phyloP scores from a whole-genome alignment of 768 basidiomycete genomes.

The Psilocybe cyanescens region DNA sequence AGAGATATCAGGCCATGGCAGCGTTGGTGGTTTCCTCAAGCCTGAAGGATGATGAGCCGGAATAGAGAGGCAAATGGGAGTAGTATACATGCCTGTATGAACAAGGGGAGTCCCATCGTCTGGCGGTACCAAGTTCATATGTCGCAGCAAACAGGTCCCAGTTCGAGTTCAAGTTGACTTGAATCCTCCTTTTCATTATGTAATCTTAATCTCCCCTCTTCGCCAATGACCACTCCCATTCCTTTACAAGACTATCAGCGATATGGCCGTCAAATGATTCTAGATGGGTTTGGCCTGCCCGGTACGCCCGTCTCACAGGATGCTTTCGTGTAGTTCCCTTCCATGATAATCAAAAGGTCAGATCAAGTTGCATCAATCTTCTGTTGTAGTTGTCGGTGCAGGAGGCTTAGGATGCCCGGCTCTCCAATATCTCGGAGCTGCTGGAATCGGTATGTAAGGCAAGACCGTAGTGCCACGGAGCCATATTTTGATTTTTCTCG shows the following conservation, averaged over 20 bases:
- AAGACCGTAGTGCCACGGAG: too few relatives aligned
- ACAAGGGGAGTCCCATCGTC: slow-evolving; percentile 31
- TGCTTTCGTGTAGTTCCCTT: background rate
- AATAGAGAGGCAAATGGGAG: background rate
- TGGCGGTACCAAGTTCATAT: slow-evolving; percentile 10
- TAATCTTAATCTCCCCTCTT: slow-evolving; percentile 11
- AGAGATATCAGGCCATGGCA: slow-evolving; percentile 86
- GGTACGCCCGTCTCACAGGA: slow-evolving; percentile 46
- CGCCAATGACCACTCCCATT: slow-evolving; percentile 29
- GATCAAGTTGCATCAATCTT: slow-evolving; percentile 73
- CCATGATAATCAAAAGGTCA: slow-evolving; percentile 60
- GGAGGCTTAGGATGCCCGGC: slow-evolving; percentile 97
- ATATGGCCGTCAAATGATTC: slow-evolving; percentile 97
- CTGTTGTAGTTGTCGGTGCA: slow-evolving; percentile 89
- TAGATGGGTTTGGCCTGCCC: slow-evolving; percentile 84
- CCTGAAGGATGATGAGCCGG: slow-evolving; percentile 13
- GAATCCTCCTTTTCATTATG: slow-evolving; percentile 7
- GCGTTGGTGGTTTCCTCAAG: slow-evolving; percentile 45
- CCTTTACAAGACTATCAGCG: slow-evolving; percentile 76
- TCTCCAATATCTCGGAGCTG: slow-evolving; percentile 90
- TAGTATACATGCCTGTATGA: slow-evolving; percentile 36
- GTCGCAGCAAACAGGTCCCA: background rate
- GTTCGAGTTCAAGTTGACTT: background rate
- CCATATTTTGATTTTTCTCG: background rate
- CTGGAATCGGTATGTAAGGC: slow-evolving; percentile 76